Percentiles rank a stretch among this genome's conserved stretches.
phyloP scores from a whole-genome alignment of 139 green algal species.

The Chlorella sp. region DNA sequence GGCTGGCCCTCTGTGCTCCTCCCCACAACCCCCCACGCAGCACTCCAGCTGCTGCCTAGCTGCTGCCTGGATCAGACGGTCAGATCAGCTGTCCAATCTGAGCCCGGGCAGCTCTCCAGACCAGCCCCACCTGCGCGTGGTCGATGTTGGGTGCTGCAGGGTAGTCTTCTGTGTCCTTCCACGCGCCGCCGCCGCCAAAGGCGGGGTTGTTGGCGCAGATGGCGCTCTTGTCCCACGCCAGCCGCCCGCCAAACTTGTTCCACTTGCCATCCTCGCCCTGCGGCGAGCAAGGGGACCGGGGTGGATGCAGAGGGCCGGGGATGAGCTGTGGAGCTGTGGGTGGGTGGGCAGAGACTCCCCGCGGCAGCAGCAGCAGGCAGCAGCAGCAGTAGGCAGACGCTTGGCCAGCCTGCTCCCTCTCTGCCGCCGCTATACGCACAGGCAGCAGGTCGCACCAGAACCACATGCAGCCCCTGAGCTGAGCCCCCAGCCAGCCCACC shows the following conservation, averaged over 20 bases:
- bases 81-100: no score
- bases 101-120: no score
- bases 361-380: no score
- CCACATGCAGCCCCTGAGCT: neutral
- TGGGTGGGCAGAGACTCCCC: no score
- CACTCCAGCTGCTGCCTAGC: no score
- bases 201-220: conserved; percentile 90
- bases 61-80: no score
- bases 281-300: neutral
- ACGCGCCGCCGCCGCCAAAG: conserved; percentile 84
- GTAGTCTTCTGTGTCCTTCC: conserved; percentile 91
- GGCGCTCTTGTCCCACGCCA: conserved; percentile 88
- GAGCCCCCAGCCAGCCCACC: conserved; percentile 3
- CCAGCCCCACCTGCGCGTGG: conserved; percentile 69
- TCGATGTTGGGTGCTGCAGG: conserved; percentile 95
- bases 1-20: no score
- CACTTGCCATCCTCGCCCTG: conserved; percentile 84
- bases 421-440: no score
- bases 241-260: conserved; percentile 91
- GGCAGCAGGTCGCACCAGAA: no score
- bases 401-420: no score
- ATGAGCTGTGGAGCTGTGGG: no score
- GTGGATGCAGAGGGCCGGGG: neutral
- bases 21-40: no score
- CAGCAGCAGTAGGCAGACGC: neutral